phyloP scores from a whole-genome alignment of 768 basidiomycete species.

The Tulasnella sp. region DNA sequence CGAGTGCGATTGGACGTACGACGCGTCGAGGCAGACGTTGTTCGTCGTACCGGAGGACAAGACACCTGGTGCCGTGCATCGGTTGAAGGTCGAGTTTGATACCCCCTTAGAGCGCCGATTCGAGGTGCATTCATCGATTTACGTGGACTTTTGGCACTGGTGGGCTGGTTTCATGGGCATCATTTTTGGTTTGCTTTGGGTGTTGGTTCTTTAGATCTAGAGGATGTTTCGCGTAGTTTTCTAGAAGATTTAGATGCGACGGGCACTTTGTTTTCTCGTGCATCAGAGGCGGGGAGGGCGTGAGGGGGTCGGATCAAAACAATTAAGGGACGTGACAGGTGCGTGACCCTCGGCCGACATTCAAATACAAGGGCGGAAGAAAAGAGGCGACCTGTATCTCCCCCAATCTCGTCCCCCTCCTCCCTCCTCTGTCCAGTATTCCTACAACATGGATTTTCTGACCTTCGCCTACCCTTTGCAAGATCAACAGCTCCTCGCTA shows the following conservation, averaged over 20 bases:
- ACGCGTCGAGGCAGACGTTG: slow-evolving; percentile 71
- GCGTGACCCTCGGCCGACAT: not conserved
- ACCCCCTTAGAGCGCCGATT: slow-evolving; percentile 51
- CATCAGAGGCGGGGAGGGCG: too few relatives aligned
- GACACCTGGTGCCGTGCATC: slow-evolving; percentile 53
- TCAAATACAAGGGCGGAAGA: not conserved
- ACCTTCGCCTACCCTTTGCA: not conserved
- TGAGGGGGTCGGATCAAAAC: too few relatives aligned
- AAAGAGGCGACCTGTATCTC: not conserved
- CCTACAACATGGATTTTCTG: not conserved
- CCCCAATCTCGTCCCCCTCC: not conserved
- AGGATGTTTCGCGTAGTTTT: not conserved
- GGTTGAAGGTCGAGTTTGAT: slow-evolving; percentile 57
- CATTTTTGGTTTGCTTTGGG: slow-evolving; percentile 14
- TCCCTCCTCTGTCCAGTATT: not conserved
- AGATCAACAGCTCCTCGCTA: not conserved
- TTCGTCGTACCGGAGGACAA: slow-evolving; percentile 58
- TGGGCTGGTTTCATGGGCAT: slow-evolving; percentile 14
- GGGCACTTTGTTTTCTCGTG: not conserved
- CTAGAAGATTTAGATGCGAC: not conserved
- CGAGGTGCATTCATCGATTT: slow-evolving; percentile 19
- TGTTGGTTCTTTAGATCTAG: not conserved
- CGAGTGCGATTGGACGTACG: slow-evolving; percentile 58
- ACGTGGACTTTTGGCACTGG: slow-evolving; percentile 23
- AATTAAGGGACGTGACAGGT: not conserved